Conservation (phyloP, 805 yeast species). For the Candida tammaniensis region DNA sequence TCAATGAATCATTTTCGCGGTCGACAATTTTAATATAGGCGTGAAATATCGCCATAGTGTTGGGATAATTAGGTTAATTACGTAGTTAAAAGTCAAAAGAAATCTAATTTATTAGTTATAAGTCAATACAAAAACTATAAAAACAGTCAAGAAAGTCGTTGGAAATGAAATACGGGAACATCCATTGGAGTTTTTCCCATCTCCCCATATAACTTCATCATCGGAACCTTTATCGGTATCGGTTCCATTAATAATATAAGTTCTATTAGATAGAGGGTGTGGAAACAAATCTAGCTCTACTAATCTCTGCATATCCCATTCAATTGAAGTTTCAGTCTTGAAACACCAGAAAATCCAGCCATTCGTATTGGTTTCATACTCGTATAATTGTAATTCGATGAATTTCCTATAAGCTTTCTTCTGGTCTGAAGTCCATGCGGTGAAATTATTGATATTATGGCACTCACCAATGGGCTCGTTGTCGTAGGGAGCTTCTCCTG, state of each 20-base stretch:
- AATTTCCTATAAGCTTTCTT: slow-evolving; percentile 48
- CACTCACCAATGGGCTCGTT: slow-evolving; percentile 41
- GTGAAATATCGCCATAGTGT: too few species aligned
- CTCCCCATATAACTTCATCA: too few species aligned
- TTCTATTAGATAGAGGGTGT: slow-evolving; percentile 46
- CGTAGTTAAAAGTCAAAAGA: too few species aligned
- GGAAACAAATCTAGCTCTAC: slow-evolving; percentile 56
- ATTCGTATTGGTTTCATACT: slow-evolving; percentile 40
- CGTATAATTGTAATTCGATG: slow-evolving; percentile 59
- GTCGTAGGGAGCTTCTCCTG: slow-evolving; percentile 37
- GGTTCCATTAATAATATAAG: slow-evolving; percentile 31
- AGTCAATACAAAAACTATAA: too few species aligned
- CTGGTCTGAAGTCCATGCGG: slow-evolving; percentile 44
- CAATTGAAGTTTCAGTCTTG: slow-evolving; percentile 64
- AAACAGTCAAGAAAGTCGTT: too few species aligned
- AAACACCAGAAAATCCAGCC: slow-evolving; percentile 78
- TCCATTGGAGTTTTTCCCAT: too few species aligned
- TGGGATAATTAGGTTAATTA: too few species aligned
- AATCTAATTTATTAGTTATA: too few species aligned
- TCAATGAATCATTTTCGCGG: too few species aligned
- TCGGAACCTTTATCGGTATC: slow-evolving; percentile 22
- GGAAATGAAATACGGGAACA: too few species aligned
- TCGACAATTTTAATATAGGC: too few species aligned
- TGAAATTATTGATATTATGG: slow-evolving; percentile 33
- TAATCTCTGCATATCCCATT: slow-evolving; percentile 66